A percentile compares a stretch with the other conserved stretches of the same genome.
Evolutionary conservation across 768 basidiomycete species (phyloP).

Genomic region (Macrocybe gigantea): DNA sequence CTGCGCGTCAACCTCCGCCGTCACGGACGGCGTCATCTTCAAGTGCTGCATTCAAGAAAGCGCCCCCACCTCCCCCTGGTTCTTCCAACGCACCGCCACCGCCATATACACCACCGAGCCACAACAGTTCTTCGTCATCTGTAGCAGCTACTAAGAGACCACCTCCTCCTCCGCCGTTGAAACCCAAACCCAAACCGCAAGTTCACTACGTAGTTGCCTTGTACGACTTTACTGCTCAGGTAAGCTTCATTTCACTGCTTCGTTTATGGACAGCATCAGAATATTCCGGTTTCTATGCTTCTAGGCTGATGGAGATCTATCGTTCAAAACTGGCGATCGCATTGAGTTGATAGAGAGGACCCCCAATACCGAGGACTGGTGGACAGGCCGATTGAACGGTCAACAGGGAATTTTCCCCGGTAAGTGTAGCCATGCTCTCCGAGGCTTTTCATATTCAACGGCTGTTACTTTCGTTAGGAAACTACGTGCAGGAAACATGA

Average conservation of each 20-base stretch:
- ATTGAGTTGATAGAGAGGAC: constrained; percentile 88
- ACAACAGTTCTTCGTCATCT: constrained; percentile 19
- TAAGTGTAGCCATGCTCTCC: constrained; percentile 18
- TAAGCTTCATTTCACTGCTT: constrained; percentile 18
- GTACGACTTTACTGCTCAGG: constrained; percentile 93
- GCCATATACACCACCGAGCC: constrained; percentile 31
- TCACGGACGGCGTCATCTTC: constrained; percentile 35
- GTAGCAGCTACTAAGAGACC: constrained; percentile 68
- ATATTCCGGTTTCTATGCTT: background rate
- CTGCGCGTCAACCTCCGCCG: constrained; percentile 32
- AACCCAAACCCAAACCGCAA: constrained; percentile 70
- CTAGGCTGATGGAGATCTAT: constrained; percentile 87
- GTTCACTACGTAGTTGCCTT: constrained; percentile 83
- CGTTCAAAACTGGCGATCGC: constrained; percentile 82
- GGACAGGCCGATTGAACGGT: constrained; percentile 88
- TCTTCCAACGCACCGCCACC: constrained; percentile 37
- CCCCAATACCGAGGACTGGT: constrained; percentile 89
- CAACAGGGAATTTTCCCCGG: constrained; percentile 88
- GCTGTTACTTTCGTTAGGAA: constrained; percentile 32
- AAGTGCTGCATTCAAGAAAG: constrained; percentile 36
- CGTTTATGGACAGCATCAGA: constrained; percentile 1
- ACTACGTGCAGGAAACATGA: constrained; percentile 55
- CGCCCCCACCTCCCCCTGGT: constrained; percentile 49
- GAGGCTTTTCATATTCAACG: constrained; percentile 4
- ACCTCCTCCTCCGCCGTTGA: constrained; percentile 89